Percentiles rank a stretch among this genome's conserved stretches.
These are phyloP conservation scores for Colletotrichum endophyticum DNA, from an alignment of 2,329 filamentous ascomycete species.

Conservation along the genomic window DNA sequence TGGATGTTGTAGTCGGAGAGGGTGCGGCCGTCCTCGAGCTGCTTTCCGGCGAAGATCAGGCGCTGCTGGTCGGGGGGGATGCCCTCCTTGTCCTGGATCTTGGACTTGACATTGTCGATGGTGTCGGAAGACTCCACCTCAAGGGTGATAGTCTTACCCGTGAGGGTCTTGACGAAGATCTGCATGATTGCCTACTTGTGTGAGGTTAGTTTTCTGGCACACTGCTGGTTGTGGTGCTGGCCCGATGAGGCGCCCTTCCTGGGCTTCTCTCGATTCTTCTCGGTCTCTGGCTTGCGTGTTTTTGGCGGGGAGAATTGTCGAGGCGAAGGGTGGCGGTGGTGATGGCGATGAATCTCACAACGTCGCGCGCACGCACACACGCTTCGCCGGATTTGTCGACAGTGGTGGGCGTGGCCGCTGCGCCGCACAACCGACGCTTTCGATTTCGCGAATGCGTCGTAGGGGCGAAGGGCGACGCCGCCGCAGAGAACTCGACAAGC, in stretches of 20 bases:
- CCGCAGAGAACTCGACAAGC: background rate
- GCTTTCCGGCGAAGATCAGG: constrained; percentile 99
- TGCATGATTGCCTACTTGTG: constrained; percentile 69
- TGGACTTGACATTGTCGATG: constrained; percentile 99
- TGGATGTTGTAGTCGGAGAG: constrained; percentile 99
- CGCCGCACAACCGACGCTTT: background rate
- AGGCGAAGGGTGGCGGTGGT: background rate
- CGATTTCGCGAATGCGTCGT: constrained; percentile 17
- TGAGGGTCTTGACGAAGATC: constrained; percentile 85
- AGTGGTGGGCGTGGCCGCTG: background rate
- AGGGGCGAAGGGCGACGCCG: background rate
- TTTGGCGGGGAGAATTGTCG: background rate
- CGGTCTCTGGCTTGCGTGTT: background rate
- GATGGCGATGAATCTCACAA: background rate
- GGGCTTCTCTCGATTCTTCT: background rate
- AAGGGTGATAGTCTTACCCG: constrained; percentile 99
- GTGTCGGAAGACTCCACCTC: constrained; percentile 99
- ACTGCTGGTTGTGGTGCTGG: background rate
- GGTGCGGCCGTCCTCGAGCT: constrained; percentile 99
- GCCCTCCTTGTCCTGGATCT: constrained; percentile 98
- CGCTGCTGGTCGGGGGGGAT: constrained; percentile 99
- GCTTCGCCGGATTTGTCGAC: background rate
- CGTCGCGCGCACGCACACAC: background rate
- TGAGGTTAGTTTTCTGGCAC: constrained; percentile 41
- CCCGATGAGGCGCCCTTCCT: background rate